Percentiles rank a stretch among this genome's conserved stretches.
These are phyloP conservation scores for Talaromyces marneffei DNA, from an alignment of 2,329 filamentous ascomycete genomes.

Conservation along the genomic window DNA sequence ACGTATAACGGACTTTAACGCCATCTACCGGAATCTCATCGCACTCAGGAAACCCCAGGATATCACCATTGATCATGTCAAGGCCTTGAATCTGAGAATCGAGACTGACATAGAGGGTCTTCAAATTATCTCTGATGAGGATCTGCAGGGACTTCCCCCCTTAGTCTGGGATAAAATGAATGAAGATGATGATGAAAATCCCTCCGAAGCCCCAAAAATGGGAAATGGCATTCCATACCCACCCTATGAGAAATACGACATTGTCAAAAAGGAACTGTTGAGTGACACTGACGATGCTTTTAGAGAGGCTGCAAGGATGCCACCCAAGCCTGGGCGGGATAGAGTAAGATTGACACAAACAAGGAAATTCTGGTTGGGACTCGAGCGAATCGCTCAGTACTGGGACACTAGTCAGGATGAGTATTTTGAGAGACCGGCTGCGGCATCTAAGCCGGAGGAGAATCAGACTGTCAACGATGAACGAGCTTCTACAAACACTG, in stretches of 20 bases:
- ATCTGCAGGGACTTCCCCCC: constrained; percentile 33
- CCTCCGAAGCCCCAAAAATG: constrained; percentile 29
- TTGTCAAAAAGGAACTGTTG: constrained; percentile 46
- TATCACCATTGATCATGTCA: constrained; percentile 34
- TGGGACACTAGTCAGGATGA: constrained; percentile 58
- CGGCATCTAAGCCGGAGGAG: constrained; percentile 7
- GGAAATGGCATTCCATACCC: constrained; percentile 48
- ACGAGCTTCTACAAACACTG: background rate
- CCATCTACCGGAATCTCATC: constrained; percentile 43
- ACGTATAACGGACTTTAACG: constrained; percentile 32
- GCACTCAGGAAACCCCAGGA: constrained; percentile 37
- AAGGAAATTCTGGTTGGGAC: constrained; percentile 55
- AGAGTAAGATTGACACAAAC: constrained; percentile 51
- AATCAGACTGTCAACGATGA: constrained; percentile 15
- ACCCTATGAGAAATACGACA: constrained; percentile 44
- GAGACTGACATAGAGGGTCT: constrained; percentile 31
- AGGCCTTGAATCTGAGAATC: constrained; percentile 38
- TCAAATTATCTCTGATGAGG: constrained; percentile 31
- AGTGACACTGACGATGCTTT: constrained; percentile 54
- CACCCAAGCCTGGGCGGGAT: constrained; percentile 39
- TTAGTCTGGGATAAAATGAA: constrained; percentile 29
- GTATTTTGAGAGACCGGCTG: constrained; percentile 42
- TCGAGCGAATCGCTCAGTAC: constrained; percentile 56
- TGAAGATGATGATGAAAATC: constrained; percentile 9
- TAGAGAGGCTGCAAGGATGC: constrained; percentile 48